phyloP scores from a whole-genome alignment of 2,329 filamentous ascomycete genomes.

The Lachnellula arida region DNA sequence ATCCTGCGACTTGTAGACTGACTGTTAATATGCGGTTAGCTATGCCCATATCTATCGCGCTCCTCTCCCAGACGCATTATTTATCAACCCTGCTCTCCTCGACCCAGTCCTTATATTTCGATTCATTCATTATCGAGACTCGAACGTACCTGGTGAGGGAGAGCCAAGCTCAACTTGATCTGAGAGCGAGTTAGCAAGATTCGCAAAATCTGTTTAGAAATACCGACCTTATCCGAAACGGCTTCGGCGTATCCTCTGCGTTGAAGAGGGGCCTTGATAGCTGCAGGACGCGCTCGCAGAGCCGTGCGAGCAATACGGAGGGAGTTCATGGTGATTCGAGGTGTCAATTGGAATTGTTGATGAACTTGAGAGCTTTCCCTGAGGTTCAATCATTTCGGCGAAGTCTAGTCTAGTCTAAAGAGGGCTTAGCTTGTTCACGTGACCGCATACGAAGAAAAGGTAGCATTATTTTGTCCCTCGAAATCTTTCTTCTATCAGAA shows the following conservation, averaged over 20 bases:
- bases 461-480: neutral
- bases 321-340: conserved; percentile 74
- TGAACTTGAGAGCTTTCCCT: conserved; percentile 26
- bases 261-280: conserved; percentile 71
- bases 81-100: neutral
- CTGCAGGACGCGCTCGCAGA: conserved; percentile 75
- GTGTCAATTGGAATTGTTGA: conserved; percentile 39
- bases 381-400: conserved; percentile 4
- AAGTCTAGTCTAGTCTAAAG: neutral
- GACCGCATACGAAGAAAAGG: neutral
- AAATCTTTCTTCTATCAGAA: too few relatives aligned
- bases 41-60: conserved; percentile 38
- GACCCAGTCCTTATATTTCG: neutral
- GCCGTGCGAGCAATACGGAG: conserved; percentile 87
- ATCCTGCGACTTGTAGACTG: conserved; percentile 64
- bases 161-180: conserved; percentile 96
- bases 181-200: conserved; percentile 34
- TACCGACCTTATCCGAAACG: conserved; percentile 70
- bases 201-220: conserved; percentile 21
- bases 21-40: conserved; percentile 43
- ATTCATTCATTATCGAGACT: conserved; percentile 6
- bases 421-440: neutral
- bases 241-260: conserved; percentile 89
- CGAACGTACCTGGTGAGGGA: conserved; percentile 90
- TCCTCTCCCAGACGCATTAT: neutral